A percentile compares a stretch with the other conserved stretches of the same genome.
phyloP scores from a whole-genome alignment of 306 rosid genomes.

The Spatholobus suberectus region DNA sequence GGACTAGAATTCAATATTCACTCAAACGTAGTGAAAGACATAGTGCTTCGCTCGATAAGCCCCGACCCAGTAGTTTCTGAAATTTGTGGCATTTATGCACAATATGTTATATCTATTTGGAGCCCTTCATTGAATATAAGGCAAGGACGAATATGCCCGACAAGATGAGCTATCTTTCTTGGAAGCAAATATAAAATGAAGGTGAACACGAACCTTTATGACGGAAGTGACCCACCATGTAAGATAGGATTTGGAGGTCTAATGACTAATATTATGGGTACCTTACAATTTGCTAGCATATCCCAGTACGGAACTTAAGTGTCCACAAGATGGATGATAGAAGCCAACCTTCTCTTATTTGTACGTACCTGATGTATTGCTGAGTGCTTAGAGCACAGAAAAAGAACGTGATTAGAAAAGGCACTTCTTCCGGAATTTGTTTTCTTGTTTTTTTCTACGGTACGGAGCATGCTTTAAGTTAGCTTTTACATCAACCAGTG shows the following conservation, averaged over 20 bases:
- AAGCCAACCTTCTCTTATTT: neutral
- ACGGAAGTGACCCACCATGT: neutral
- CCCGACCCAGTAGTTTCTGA: neutral
- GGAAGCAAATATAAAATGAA: slow-evolving; percentile 7
- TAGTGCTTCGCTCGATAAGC: neutral
- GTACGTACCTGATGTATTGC: neutral
- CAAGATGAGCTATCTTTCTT: slow-evolving; percentile 2
- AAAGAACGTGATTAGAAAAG: neutral
- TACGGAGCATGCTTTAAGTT: neutral
- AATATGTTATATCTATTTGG: neutral
- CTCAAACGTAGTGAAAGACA: neutral
- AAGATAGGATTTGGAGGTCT: neutral
- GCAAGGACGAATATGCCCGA: neutral
- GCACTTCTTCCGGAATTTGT: slow-evolving; percentile 29
- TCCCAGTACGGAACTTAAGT: neutral
- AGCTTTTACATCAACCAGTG: neutral
- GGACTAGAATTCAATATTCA: neutral
- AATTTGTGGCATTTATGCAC: slow-evolving; percentile 10
- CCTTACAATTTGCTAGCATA: neutral
- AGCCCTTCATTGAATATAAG: neutral
- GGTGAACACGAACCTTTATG: neutral
- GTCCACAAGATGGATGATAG: neutral
- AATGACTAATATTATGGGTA: neutral
- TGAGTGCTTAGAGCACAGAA: slow-evolving; percentile 18
- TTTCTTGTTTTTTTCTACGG: neutral